A percentile compares a stretch with the other conserved stretches of the same genome.
Conservation (phyloP, 2,329 filamentous ascomycete genomes). For the Aspergillus floridensis region DNA sequence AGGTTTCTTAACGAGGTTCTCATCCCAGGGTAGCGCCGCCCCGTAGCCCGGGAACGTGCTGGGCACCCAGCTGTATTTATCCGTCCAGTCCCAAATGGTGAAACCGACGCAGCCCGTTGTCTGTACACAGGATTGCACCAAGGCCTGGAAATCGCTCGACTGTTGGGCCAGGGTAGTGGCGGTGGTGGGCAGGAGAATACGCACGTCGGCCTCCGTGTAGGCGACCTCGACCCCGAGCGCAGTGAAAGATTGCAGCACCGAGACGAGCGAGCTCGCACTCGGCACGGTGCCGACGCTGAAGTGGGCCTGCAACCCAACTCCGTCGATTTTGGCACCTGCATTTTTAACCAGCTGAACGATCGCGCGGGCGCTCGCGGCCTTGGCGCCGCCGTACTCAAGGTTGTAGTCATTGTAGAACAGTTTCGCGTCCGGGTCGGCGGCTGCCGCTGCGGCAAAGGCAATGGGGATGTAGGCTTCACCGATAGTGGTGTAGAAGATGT, state of each 20-base stretch:
- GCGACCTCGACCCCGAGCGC: constrained; percentile 43
- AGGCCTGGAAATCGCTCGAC: constrained; percentile 31
- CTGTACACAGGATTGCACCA: constrained; percentile 32
- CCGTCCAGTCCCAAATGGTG: constrained; percentile 45
- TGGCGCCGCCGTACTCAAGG: constrained; percentile 40
- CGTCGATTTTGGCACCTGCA: constrained; percentile 46
- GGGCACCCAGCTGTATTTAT: constrained; percentile 49
- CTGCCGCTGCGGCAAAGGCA: constrained; percentile 45
- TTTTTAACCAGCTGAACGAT: constrained; percentile 41
- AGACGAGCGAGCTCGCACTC: constrained; percentile 36
- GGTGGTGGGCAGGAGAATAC: constrained; percentile 39
- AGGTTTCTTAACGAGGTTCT: constrained; percentile 48
- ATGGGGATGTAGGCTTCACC: constrained; percentile 47
- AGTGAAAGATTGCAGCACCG: constrained; percentile 38
- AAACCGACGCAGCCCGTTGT: constrained; percentile 33
- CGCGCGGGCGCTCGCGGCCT: constrained; percentile 33
- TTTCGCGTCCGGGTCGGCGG: constrained; percentile 59
- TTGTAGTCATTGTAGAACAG: constrained; percentile 34
- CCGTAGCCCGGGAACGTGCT: constrained; percentile 42
- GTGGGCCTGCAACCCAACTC: constrained; percentile 46
- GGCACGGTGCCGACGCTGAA: constrained; percentile 45
- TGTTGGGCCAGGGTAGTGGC: constrained; percentile 29
- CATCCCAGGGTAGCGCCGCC: constrained; percentile 48
- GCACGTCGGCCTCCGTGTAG: constrained; percentile 50
- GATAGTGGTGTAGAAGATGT: constrained; percentile 43